A percentile compares a stretch with the other conserved stretches of the same genome.
Evolutionary conservation across 2,329 filamentous ascomycete species (phyloP).

Genomic region (Leptoxyphium fumago): DNA sequence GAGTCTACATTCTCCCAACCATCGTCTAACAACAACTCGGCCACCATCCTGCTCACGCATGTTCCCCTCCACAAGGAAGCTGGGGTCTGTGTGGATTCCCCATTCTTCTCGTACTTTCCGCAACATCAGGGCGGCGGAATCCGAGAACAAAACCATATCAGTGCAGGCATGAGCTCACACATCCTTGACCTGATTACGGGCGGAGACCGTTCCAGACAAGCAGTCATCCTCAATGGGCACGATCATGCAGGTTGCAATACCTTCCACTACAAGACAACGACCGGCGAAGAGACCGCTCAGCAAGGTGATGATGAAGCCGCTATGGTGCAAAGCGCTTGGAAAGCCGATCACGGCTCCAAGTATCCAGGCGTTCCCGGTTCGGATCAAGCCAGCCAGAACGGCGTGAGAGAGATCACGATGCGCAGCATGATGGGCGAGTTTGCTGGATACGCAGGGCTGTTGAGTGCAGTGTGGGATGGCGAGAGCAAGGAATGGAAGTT

Average conservation of each 20-base stretch:
- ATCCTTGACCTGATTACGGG: slow-evolving; percentile 75
- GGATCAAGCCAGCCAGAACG: not conserved
- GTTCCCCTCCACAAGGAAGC: slow-evolving; percentile 74
- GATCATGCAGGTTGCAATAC: slow-evolving; percentile 92
- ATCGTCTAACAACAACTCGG: slow-evolving; percentile 30
- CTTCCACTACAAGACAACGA: slow-evolving; percentile 47
- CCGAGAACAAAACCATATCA: slow-evolving; percentile 84
- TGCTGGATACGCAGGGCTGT: slow-evolving; percentile 75
- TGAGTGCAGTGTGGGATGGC: slow-evolving; percentile 81
- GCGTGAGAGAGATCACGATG: slow-evolving; percentile 66
- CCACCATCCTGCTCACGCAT: slow-evolving; percentile 80
- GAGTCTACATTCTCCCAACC: slow-evolving; percentile 3
- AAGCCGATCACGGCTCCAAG: not conserved
- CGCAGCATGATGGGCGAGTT: slow-evolving; percentile 98
- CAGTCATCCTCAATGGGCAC: slow-evolving; percentile 80
- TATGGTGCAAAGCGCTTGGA: slow-evolving; percentile 7
- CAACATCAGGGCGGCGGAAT: slow-evolving; percentile 52
- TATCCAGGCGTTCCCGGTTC: too few species aligned
- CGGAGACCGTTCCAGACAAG: slow-evolving; percentile 51
- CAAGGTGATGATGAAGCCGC: not conserved
- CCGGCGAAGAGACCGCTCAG: not conserved
- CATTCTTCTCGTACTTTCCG: slow-evolving; percentile 66
- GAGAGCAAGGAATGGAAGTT: slow-evolving; percentile 61
- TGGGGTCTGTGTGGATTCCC: slow-evolving; percentile 71
- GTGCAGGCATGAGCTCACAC: slow-evolving; percentile 48